phyloP scores from a whole-genome alignment of 176 grass and related monocot species.

The Eleusine coracana region DNA sequence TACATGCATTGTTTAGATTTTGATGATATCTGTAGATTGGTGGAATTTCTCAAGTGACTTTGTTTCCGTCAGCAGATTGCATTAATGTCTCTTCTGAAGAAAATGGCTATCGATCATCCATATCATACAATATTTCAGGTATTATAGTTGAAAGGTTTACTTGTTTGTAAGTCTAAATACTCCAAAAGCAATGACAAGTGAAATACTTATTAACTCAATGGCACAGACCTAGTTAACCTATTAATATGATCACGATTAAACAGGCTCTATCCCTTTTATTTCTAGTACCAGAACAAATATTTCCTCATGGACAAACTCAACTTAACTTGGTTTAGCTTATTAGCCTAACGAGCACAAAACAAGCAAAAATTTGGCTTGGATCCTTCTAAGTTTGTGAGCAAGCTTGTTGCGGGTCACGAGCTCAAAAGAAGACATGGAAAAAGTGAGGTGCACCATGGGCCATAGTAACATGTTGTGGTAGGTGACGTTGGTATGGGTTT shows the following conservation, averaged over 20 bases:
- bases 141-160: conserved; percentile 18
- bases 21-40: neutral
- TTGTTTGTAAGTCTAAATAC: neutral
- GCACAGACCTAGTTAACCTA: neutral
- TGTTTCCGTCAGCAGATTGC: conserved; percentile 57
- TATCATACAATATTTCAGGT: conserved; percentile 98
- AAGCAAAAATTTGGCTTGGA: no score
- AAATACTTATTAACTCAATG: neutral
- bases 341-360: neutral
- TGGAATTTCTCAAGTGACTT: conserved; percentile 25
- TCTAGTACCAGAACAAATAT: neutral
- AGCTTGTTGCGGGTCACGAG: neutral
- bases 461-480: neutral
- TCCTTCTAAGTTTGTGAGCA: no score
- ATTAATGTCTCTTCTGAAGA: conserved; percentile 89
- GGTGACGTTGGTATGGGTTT: neutral
- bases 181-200: neutral
- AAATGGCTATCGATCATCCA: conserved; percentile 97
- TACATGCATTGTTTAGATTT: conserved; percentile 32
- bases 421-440: neutral
- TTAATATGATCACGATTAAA: neutral
- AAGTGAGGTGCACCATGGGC: neutral
- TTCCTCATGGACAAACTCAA: neutral
- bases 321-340: neutral
- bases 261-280: neutral